Evolutionary conservation across 805 yeast genomes (phyloP).

Genomic region (Maudiozyma turicensis): DNA sequence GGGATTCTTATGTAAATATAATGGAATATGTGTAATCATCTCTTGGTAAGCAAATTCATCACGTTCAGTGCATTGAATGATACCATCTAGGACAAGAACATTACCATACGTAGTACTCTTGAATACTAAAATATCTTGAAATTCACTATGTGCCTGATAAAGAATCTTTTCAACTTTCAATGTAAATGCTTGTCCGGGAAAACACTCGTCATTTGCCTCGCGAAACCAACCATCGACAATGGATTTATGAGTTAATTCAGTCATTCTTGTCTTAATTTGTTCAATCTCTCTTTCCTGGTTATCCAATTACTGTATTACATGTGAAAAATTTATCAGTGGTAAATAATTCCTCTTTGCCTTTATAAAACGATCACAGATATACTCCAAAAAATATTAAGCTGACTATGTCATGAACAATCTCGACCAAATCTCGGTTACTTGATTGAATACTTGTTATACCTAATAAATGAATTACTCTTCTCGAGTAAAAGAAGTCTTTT

Average conservation of each 20-base stretch:
- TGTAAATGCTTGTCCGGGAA: constrained; percentile 82
- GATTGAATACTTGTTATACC: no score
- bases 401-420: no score
- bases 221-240: constrained; percentile 69
- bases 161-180: constrained; percentile 54
- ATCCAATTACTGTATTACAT: background rate
- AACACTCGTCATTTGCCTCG: constrained; percentile 58
- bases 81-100: constrained; percentile 82
- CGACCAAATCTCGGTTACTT: no score
- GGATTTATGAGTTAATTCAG: constrained; percentile 12
- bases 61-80: constrained; percentile 81
- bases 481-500: no score
- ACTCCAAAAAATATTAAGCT: no score
- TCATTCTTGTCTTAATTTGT: background rate
- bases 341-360: no score
- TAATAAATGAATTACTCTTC: no score
- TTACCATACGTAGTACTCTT: constrained; percentile 71
- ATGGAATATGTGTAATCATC: constrained; percentile 75
- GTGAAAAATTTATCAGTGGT: no score
- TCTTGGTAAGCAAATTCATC: constrained; percentile 95
- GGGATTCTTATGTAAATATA: constrained; percentile 70
- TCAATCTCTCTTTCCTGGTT: no score
- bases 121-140: constrained; percentile 77
- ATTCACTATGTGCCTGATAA: constrained; percentile 57
- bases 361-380: no score